Evolutionary conservation across 495 filamentous ascomycete species (phyloP).

Genomic region (Neurospora sp.): DNA sequence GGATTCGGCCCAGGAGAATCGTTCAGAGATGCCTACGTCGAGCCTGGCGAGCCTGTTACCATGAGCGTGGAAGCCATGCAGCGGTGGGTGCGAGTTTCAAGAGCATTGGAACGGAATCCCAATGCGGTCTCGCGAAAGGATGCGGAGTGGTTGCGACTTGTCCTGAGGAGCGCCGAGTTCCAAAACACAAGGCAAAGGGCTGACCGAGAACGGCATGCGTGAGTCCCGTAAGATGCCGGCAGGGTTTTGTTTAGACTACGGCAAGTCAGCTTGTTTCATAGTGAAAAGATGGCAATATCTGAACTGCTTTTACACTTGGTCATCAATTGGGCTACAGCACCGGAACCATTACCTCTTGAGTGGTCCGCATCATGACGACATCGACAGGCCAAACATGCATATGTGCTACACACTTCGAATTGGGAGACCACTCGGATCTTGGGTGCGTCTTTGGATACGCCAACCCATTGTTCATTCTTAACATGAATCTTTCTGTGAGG

Average conservation of each 20-base stretch:
- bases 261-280: not conserved
- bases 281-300: not conserved
- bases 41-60: not conserved
- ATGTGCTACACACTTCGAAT: not conserved
- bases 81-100: not conserved
- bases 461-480: not conserved
- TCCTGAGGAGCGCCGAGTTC: not conserved
- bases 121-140: not conserved
- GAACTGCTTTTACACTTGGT: not conserved
- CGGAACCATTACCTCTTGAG: not conserved
- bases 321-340: not conserved
- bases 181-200: not conserved
- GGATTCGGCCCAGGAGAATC: not conserved
- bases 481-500: not conserved
- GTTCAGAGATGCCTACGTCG: not conserved
- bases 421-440: not conserved
- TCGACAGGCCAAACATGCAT: not conserved
- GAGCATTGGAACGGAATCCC: not conserved
- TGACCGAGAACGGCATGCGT: not conserved
- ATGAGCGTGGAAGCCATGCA: not conserved
- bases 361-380: not conserved
- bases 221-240: not conserved
- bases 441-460: not conserved
- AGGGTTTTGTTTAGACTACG: not conserved
- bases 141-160: not conserved